A percentile compares a stretch with the other conserved stretches of the same genome.
These are phyloP conservation scores for Gracilaria gracilis DNA, from an alignment of 23 red algal species.

Conservation along the genomic window DNA sequence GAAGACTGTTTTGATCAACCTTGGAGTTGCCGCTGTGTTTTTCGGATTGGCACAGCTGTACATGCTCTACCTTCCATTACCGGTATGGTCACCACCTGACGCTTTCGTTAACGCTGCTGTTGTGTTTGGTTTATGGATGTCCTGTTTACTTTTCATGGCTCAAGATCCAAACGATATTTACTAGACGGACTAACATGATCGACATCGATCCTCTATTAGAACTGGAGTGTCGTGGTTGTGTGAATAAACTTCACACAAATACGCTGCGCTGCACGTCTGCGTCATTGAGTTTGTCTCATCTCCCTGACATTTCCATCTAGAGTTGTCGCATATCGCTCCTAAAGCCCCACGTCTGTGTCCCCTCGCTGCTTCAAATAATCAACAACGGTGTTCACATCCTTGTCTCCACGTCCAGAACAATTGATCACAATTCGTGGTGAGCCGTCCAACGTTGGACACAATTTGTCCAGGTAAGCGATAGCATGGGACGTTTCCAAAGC, in stretches of 20 bases:
- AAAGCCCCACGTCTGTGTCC: conserved; percentile 52
- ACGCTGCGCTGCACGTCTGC: not conserved
- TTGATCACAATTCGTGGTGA: conserved; percentile 87
- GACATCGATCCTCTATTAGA: not conserved
- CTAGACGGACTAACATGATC: conserved; percentile 49
- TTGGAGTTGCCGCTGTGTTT: conserved; percentile 78
- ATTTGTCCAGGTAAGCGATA: conserved; percentile 84
- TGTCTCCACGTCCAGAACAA: conserved; percentile 93
- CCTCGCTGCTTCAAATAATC: conserved; percentile 66
- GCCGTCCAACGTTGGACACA: conserved; percentile 79
- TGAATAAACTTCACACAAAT: conserved; percentile 42
- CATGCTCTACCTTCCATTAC: conserved; percentile 75
- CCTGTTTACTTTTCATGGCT: conserved; percentile 84
- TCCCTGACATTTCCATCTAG: not conserved
- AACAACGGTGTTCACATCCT: conserved; percentile 92
- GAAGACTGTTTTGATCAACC: conserved; percentile 84
- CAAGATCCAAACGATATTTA: conserved; percentile 81
- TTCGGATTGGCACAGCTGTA: conserved; percentile 77
- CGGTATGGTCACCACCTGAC: conserved; percentile 80
- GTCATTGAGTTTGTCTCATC: not conserved
- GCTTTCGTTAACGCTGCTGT: conserved; percentile 73
- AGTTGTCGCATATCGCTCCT: not conserved
- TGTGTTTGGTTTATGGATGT: conserved; percentile 83
- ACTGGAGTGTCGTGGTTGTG: not conserved
- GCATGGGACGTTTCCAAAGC: conserved; percentile 98